Base-by-base conservation (phyloP, 768 basidiomycete genomes). In the Agaricus blazei region DNA sequence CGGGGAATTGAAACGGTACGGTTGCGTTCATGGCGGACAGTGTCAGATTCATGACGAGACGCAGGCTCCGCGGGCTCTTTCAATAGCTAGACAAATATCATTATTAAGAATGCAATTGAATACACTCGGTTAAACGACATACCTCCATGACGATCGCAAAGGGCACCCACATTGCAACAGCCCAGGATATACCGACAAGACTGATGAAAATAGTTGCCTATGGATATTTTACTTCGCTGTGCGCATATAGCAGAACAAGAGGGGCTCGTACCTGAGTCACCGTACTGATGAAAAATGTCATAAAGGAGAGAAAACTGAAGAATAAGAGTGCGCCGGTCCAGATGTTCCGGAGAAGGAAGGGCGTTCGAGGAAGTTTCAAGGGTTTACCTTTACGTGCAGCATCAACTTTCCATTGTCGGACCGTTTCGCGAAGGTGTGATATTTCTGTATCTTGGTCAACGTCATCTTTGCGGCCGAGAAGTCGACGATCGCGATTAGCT, bases 71-170 rank as follows among this genome's bases (percentile, higher is more conserved):
- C 72, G 58, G 87, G 77, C 63, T 90, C 90, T 72, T 90, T 91
- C 58, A 93, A 71, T 58, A 87, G 79, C 87, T 92, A 58, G 29
- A 48, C 7, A 46, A 43, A 23, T 47, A 42, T 59, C 43, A 40
- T 5, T 41, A 19, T 14, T 37, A 8, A 14, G 9, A 15, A 19
- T 19, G 7, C 19, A 37, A 8, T 14, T 12, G 19, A 8, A 8
- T 6, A 11, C 34, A 34, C 34, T 41, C 23, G 23, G 43, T n/a
- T 9, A 5, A 34, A 27, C 3, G 62, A 34, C 79, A 48, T 59
- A 83, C 93, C 83, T 95, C 94, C 94, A 98, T 98, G 70, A 98
- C 92, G 64, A 97, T 93, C 19, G 94, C 90, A 62, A 97, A 97
- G 2, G 94, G 94, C 14, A 92, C 91, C 95, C 95, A 97, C 72